Evolutionary conservation across 306 rosid species (phyloP).

Genomic region (Parietaria judaica): DNA sequence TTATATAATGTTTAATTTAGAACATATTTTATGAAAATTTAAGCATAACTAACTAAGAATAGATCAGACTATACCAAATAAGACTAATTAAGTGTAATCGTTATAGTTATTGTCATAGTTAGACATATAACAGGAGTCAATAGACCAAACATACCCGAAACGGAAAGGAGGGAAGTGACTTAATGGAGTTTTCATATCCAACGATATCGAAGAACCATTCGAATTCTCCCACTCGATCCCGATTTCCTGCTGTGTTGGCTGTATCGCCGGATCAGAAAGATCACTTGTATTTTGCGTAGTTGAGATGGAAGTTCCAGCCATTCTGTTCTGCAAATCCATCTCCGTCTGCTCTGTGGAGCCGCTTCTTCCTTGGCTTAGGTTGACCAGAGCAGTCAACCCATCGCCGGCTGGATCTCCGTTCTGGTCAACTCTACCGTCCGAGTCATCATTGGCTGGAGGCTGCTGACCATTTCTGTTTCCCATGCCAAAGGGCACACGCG

Average conservation of each 20-base stretch:
- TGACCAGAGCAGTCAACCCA: slow-evolving; percentile 96
- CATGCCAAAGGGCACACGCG: slow-evolving; percentile 84
- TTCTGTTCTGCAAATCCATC: slow-evolving; percentile 59
- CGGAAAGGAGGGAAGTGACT: slow-evolving; percentile 97
- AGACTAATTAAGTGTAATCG: too few relatives aligned
- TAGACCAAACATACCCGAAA: slow-evolving; percentile 54
- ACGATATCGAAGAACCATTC: slow-evolving; percentile 61
- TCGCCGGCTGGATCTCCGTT: slow-evolving; percentile 74
- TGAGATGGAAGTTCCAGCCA: slow-evolving; percentile 49
- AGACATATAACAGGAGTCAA: too few relatives aligned
- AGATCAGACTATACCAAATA: too few relatives aligned
- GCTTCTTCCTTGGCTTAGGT: slow-evolving; percentile 76
- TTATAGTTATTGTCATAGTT: too few relatives aligned
- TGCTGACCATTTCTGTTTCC: slow-evolving; percentile 85
- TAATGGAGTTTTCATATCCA: slow-evolving; percentile 95
- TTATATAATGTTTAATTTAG: too few relatives aligned
- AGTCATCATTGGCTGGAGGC: slow-evolving; percentile 82
- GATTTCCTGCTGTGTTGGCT: slow-evolving; percentile 58
- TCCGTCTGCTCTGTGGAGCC: slow-evolving; percentile 50
- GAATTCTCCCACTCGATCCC: slow-evolving; percentile 85
- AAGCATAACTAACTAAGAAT: too few relatives aligned
- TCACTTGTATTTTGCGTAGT: slow-evolving; percentile 74
- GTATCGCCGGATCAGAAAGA: slow-evolving; percentile 70
- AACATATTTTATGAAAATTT: too few relatives aligned
- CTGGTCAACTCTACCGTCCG: slow-evolving; percentile 76